Evolutionary conservation across 177 flowering plant genomes (phyloP).

Genomic region (Tripterygium wilfordii): DNA sequence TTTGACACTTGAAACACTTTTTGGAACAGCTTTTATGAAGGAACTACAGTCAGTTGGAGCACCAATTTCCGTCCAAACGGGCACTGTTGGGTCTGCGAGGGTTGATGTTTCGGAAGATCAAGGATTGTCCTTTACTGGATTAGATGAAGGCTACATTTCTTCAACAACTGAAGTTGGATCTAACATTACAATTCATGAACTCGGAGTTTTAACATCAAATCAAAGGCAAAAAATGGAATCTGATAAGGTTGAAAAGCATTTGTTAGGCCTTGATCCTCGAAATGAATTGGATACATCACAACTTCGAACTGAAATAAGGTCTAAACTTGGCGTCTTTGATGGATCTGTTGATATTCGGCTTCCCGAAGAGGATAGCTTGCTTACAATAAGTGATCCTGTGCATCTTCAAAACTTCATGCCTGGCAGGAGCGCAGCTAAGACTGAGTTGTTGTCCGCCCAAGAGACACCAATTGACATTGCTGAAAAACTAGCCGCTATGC

Average conservation of each 20-base stretch:
- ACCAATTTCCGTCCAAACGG: slow-evolving; percentile 62
- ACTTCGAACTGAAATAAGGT: slow-evolving; percentile 14
- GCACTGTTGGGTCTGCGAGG: slow-evolving; percentile 33
- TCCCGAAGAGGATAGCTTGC: slow-evolving; percentile 77
- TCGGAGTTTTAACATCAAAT: slow-evolving; percentile 14
- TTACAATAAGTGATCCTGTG: slow-evolving; percentile 29
- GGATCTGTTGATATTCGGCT: slow-evolving; percentile 33
- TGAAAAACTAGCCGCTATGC: slow-evolving; percentile 52
- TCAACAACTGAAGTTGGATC: slow-evolving; percentile 19
- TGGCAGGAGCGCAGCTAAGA: slow-evolving; percentile 15
- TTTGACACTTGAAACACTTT: slow-evolving; percentile 83
- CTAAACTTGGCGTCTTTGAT: slow-evolving; percentile 36
- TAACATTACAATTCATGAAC: slow-evolving; percentile 19
- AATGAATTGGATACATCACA: slow-evolving; percentile 23
- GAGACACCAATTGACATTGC: slow-evolving; percentile 34
- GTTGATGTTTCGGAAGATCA: slow-evolving; percentile 34
- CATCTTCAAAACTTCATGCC: slow-evolving; percentile 22
- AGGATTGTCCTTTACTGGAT: slow-evolving; percentile 25
- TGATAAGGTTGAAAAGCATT: slow-evolving; percentile 31
- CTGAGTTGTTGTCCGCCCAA: slow-evolving; percentile 26
- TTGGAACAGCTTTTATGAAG: slow-evolving; percentile 92
- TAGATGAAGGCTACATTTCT: slow-evolving; percentile 23
- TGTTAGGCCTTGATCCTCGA: slow-evolving; percentile 30
- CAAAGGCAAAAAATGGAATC: slow-evolving; percentile 23
- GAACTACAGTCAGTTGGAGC: slow-evolving; percentile 81